These are phyloP conservation scores for Colletotrichum sp. DNA, from an alignment of 2,329 filamentous ascomycete species.

Conservation along the genomic window DNA sequence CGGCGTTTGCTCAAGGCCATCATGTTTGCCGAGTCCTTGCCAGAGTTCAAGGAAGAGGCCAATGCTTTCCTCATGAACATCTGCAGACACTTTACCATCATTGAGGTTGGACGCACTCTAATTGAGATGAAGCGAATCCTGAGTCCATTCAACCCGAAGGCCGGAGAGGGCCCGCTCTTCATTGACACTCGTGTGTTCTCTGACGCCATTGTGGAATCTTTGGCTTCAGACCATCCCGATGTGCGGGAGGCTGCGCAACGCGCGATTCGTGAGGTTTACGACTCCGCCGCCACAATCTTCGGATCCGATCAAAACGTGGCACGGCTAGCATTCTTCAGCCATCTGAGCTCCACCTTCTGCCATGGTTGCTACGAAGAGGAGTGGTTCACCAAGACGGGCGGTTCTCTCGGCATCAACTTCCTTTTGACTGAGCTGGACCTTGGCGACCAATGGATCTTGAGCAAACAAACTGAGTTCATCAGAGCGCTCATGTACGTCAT, in stretches of 20 bases:
- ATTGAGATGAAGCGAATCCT: slow-evolving; percentile 78
- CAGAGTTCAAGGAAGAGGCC: slow-evolving; percentile 80
- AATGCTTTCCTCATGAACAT: slow-evolving; percentile 78
- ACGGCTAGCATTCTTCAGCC: slow-evolving; percentile 82
- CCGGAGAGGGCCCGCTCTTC: slow-evolving; percentile 85
- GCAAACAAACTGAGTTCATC: slow-evolving; percentile 86
- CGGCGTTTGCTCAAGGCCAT: slow-evolving; percentile 89
- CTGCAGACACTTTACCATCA: slow-evolving; percentile 86
- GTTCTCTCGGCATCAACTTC: slow-evolving; percentile 87
- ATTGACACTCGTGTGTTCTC: slow-evolving; percentile 88
- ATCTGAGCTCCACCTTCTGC: slow-evolving; percentile 83
- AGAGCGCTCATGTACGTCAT: slow-evolving; percentile 95
- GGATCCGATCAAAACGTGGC: slow-evolving; percentile 75
- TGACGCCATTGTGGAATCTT: slow-evolving; percentile 87
- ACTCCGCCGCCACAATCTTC: slow-evolving; percentile 79
- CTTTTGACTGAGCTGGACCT: slow-evolving; percentile 85
- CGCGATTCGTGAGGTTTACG: slow-evolving; percentile 79
- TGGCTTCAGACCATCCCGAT: slow-evolving; percentile 82
- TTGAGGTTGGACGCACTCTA: slow-evolving; percentile 88
- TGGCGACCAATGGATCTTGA: slow-evolving; percentile 81
- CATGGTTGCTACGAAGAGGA: slow-evolving; percentile 97
- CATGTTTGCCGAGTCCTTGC: slow-evolving; percentile 83
- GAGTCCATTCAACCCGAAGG: slow-evolving; percentile 82
- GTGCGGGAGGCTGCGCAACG: slow-evolving; percentile 85
- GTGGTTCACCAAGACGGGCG: slow-evolving; percentile 97